Conservation (phyloP, 2,329 filamentous ascomycete genomes). For the Fusarium denticulatum region DNA sequence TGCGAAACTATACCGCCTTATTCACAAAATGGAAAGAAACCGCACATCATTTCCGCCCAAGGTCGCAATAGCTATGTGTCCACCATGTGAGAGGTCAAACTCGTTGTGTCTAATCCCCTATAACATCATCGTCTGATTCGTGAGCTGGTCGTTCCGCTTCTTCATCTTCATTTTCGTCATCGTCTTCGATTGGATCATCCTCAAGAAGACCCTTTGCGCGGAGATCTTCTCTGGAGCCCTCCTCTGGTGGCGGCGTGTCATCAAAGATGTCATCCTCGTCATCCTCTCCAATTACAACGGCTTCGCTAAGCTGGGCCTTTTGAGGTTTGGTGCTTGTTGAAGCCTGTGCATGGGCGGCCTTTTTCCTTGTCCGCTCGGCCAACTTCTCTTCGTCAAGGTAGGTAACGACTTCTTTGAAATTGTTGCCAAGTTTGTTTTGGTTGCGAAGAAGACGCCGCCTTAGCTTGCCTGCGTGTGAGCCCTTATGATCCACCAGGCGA, state of each 20-base stretch:
- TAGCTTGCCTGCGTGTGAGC: constrained; percentile 69
- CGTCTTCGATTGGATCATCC: constrained; percentile 57
- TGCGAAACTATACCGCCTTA: constrained; percentile 6
- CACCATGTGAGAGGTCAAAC: constrained; percentile 7
- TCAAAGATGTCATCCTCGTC: constrained; percentile 57
- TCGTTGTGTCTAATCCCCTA: constrained; percentile 54
- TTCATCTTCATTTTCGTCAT: constrained; percentile 47
- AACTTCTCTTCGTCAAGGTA: constrained; percentile 79
- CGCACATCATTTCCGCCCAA: constrained; percentile 17
- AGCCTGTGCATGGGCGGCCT: constrained; percentile 39
- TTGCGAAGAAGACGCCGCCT: constrained; percentile 80
- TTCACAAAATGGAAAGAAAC: constrained; percentile 18
- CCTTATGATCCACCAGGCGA: constrained; percentile 74
- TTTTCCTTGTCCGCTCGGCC: constrained; percentile 56
- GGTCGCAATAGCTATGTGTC: constrained; percentile 24
- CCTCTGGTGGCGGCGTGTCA: constrained; percentile 63
- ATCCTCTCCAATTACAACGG: constrained; percentile 55
- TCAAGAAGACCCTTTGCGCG: constrained; percentile 64
- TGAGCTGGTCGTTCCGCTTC: constrained; percentile 46
- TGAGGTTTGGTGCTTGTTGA: constrained; percentile 43
- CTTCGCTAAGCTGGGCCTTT: constrained; percentile 53
- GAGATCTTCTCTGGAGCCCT: constrained; percentile 68
- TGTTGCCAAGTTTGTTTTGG: constrained; percentile 80
- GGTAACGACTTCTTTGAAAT: constrained; percentile 84
- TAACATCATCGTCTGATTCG: constrained; percentile 56